These are phyloP conservation scores for Mucor mucedo DNA, from an alignment of 371 early-diverging fungal genomes.

Conservation along the genomic window DNA sequence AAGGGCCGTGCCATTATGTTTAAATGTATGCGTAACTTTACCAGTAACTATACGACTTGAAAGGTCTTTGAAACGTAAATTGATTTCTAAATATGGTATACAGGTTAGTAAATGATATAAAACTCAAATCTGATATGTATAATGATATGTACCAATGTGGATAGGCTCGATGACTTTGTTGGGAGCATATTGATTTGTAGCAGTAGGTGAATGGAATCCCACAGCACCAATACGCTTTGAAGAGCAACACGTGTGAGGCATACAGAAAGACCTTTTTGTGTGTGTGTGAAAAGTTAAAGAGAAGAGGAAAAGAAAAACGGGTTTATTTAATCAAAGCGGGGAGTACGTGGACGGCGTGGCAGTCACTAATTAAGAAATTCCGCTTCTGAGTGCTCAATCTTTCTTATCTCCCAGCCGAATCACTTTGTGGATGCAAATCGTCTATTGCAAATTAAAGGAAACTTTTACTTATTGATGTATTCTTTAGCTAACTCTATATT, in stretches of 20 bases:
- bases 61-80: conserved; percentile 38
- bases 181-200: conserved; percentile 49
- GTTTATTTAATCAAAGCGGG: neutral
- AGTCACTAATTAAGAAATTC: too few species aligned
- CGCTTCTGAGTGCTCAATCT: too few species aligned
- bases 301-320: neutral
- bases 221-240: neutral
- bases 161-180: conserved; percentile 46
- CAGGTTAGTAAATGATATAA: neutral
- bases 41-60: conserved; percentile 19
- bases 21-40: conserved; percentile 39
- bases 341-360: neutral
- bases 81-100: conserved; percentile 33
- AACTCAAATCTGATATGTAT: too few species aligned
- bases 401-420: too few species aligned
- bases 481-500: too few species aligned
- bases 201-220: conserved; percentile 29
- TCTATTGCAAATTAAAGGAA: too few species aligned
- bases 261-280: neutral
- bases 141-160: conserved; percentile 33
- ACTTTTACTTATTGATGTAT: too few species aligned
- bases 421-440: too few species aligned
- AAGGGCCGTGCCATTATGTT: conserved; percentile 23
- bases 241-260: conserved; percentile 11
- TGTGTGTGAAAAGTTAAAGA: neutral